These are phyloP conservation scores for Echium plantagineum DNA, from an alignment of 257 asterid species.

Conservation along the genomic window DNA sequence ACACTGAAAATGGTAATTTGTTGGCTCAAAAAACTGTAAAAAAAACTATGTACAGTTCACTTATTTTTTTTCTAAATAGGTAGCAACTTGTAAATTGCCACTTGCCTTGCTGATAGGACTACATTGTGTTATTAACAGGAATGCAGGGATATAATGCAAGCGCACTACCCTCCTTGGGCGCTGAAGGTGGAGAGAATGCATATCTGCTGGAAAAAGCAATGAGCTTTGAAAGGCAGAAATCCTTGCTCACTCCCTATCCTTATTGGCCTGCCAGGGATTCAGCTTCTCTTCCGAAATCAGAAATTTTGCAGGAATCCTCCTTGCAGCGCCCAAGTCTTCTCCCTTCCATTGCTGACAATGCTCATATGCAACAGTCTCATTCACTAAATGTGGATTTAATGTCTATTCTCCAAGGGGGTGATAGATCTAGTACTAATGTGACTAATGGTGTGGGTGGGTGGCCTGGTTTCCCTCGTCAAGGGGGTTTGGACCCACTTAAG, in stretches of 20 bases:
- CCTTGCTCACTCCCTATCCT: slow-evolving; percentile 48
- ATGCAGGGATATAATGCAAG: slow-evolving; percentile 45
- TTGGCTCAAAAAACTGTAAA: too few relatives aligned
- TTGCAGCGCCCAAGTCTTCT: slow-evolving; percentile 36
- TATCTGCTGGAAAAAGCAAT: slow-evolving; percentile 49
- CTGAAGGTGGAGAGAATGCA: slow-evolving; percentile 46
- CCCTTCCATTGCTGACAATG: slow-evolving; percentile 40
- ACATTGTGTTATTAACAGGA: slow-evolving; percentile 32
- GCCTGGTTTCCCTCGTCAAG: slow-evolving; percentile 64
- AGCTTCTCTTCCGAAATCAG: slow-evolving; percentile 33
- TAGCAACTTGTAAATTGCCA: background rate
- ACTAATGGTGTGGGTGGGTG: slow-evolving; percentile 54
- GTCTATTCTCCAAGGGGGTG: slow-evolving; percentile 52
- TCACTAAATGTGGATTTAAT: slow-evolving; percentile 54
- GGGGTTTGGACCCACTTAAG: slow-evolving; percentile 45
- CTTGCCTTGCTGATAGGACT: slow-evolving; percentile 3
- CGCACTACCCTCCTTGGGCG: slow-evolving; percentile 34
- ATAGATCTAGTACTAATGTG: slow-evolving; percentile 28
- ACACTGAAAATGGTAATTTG: too few relatives aligned
- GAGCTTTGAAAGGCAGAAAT: slow-evolving; percentile 67
- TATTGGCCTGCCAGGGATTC: slow-evolving; percentile 60
- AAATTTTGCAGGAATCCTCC: slow-evolving; percentile 37
- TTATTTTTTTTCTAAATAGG: too few relatives aligned
- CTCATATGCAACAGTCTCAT: slow-evolving; percentile 31
- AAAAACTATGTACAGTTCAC: too few relatives aligned